Evolutionary conservation across 1,284 basidiomycete genomes (phyloP), one percentile per base, ranked within the genome.

Genomic region (Pseudomicrostroma phylloplanum): DNA sequence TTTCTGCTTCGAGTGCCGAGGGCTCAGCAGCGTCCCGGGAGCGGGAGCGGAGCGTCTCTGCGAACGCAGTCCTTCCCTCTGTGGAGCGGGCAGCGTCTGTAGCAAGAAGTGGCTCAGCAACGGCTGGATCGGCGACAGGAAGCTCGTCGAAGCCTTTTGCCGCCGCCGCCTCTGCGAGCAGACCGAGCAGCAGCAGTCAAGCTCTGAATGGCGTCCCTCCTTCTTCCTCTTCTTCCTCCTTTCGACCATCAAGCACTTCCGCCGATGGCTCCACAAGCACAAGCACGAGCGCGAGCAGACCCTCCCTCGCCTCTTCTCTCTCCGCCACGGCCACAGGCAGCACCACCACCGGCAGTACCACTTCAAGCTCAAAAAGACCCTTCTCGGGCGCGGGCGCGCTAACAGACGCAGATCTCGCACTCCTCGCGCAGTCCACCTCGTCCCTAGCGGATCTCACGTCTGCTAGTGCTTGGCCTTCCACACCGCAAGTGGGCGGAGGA

Each of bases 21-120:
- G 61, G 57, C 30, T 41, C 36, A 12, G 25, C 60, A 6, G 48
- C 30, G n/a, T n/a, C n/a, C n/a, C 30, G 62, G 58, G 17, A 62
- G 40, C 30, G 39, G 55, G 13, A 60, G 60, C 43, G 67, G 36
- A 40, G 67, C 26, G 58, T 70, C 2, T 66, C 68, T 19, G 68
- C 68, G 21, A 48, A 48, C 12, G 43, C 43, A 48, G 43, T 15
- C 43, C 21, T 48, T 36, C 30, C 30, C 30, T 36, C 30, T 3
- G 30, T 36, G 30, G 30, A 36, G 30, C 30, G 9, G 30, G 9
- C 4, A 36, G 30, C 30, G 30, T n/a, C n/a, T n/a, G n/a, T n/a
- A n/a, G n/a, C n/a, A n/a, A n/a, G n/a, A n/a, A n/a, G n/a, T n/a
- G n/a, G n/a, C n/a, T n/a, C n/a, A n/a, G n/a, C n/a, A n/a, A n/a